Percentiles rank a stretch among this genome's conserved stretches.
phyloP scores from a whole-genome alignment of 2,329 filamentous ascomycete genomes.

The Aspergillus sp. region DNA sequence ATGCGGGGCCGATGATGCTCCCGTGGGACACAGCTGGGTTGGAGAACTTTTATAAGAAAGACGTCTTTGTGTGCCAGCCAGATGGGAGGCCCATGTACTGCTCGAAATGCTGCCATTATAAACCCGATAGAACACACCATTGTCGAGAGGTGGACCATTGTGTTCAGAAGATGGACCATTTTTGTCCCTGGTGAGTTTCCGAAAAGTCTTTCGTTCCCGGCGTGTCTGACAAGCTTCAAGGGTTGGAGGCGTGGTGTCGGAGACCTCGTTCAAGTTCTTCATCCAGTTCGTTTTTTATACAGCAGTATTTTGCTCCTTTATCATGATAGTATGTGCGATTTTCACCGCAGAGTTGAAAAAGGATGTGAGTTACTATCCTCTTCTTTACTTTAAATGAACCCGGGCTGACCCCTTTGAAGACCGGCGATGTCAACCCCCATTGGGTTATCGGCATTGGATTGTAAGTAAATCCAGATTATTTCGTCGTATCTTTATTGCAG shows the following conservation, averaged over 20 bases:
- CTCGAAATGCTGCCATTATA: conserved; percentile 79
- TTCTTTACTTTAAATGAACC: neutral
- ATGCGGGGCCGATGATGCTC: conserved; percentile 25
- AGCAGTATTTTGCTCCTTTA: conserved; percentile 64
- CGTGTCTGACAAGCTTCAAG: conserved; percentile 38
- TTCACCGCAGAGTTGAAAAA: conserved; percentile 58
- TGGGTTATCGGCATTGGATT: conserved; percentile 68
- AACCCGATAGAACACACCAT: conserved; percentile 84
- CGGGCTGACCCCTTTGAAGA: conserved; percentile 20
- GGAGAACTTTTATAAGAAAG: conserved; percentile 75
- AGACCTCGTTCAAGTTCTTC: conserved; percentile 89
- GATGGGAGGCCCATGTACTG: conserved; percentile 89
- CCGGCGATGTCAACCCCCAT: conserved; percentile 53
- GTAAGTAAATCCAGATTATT: conserved; percentile 31
- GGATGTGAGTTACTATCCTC: conserved; percentile 39
- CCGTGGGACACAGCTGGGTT: conserved; percentile 65
- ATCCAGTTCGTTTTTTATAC: conserved; percentile 80
- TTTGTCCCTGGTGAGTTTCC: conserved; percentile 70
- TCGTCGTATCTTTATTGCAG: neutral
- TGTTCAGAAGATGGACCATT: conserved; percentile 89
- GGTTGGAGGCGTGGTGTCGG: conserved; percentile 90
- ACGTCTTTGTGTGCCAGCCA: conserved; percentile 78
- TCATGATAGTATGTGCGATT: conserved; percentile 64
- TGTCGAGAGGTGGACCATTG: conserved; percentile 79
- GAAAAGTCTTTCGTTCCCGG: neutral